phyloP scores from a whole-genome alignment of 2,329 filamentous ascomycete genomes.

The Diplodia sapinea region DNA sequence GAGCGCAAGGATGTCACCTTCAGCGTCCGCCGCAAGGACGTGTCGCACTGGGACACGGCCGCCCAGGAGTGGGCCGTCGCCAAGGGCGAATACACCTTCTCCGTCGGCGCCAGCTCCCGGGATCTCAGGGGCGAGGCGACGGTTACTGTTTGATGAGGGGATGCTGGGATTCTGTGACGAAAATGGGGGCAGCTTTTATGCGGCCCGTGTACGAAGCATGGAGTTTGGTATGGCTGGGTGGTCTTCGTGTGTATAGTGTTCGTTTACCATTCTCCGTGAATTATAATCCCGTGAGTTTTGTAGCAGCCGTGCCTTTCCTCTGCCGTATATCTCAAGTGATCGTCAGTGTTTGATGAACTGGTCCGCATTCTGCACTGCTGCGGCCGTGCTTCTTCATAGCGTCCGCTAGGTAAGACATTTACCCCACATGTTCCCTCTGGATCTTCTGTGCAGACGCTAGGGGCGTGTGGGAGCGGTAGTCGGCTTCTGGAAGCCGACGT shows the following conservation, averaged over 20 bases:
- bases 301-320: not conserved
- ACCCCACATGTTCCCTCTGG: not conserved
- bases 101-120: constrained; percentile 25
- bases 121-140: constrained; percentile 21
- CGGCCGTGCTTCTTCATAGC: not conserved
- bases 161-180: not conserved
- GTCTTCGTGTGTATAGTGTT: not conserved
- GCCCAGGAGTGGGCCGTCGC: constrained; percentile 33
- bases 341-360: too few relatives aligned
- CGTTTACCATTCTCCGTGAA: not conserved
- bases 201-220: not conserved
- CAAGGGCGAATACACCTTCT: constrained; percentile 28
- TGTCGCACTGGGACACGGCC: constrained; percentile 33
- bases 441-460: not conserved
- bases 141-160: not conserved
- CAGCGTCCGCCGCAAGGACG: constrained; percentile 32
- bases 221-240: not conserved
- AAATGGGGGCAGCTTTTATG: not conserved
- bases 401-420: not conserved
- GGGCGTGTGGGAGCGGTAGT: not conserved
- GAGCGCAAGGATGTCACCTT: constrained; percentile 28
- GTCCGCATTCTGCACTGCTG: not conserved
- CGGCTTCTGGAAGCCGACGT: not conserved
- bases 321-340: too few relatives aligned
- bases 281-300: not conserved